A percentile compares a stretch with the other conserved stretches of the same genome.
These are phyloP conservation scores for Xylaria telfairii DNA, from an alignment of 495 filamentous ascomycete genomes.

Conservation along the genomic window DNA sequence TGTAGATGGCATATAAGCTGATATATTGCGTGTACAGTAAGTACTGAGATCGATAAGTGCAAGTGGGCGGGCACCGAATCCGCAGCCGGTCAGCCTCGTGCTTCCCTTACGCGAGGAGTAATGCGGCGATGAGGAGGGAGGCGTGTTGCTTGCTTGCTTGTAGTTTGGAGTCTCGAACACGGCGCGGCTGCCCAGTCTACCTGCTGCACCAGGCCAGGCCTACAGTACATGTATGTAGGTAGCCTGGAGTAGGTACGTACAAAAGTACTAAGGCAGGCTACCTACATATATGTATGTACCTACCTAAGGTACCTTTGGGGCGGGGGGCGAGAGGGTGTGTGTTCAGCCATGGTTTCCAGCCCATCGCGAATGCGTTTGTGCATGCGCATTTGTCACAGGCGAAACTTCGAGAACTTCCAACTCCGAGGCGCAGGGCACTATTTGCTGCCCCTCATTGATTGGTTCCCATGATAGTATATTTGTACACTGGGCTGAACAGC, in stretches of 20 bases:
- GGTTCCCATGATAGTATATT: background rate
- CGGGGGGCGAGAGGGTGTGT: no score
- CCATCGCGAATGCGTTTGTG: background rate
- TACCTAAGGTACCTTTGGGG: no score
- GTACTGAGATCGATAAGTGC: no score
- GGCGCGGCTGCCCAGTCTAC: background rate
- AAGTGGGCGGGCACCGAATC: background rate
- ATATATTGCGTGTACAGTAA: background rate
- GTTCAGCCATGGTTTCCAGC: constrained; percentile 1
- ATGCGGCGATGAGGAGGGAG: background rate
- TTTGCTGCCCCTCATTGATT: background rate
- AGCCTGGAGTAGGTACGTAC: background rate
- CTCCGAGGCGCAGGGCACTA: background rate
- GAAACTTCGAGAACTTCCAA: constrained; percentile 22
- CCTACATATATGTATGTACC: no score
- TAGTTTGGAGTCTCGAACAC: no score
- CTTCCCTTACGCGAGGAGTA: background rate
- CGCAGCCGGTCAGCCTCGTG: background rate
- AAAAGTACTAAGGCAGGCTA: background rate
- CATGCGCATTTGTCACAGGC: constrained; percentile 19
- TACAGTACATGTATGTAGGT: no score
- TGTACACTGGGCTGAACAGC: no score
- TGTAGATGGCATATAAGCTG: background rate
- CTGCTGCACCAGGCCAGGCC: no score
- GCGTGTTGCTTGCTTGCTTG: background rate